Conservation (phyloP, 2,329 filamentous ascomycete genomes). For the Botryotinia globosa region DNA sequence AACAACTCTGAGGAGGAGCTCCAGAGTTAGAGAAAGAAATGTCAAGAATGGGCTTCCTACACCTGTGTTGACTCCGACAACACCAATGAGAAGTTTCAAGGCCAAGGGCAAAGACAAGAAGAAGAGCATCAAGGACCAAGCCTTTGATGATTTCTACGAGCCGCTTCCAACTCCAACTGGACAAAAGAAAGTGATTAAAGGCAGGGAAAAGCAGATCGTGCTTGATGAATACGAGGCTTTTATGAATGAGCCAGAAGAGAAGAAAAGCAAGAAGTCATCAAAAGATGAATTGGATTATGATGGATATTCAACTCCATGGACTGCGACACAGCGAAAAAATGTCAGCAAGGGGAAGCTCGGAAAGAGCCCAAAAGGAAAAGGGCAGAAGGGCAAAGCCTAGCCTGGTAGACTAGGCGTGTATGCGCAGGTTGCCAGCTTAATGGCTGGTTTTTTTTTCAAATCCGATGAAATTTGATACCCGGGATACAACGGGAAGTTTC, state of each 20-base stretch:
- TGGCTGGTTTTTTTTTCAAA: not conserved
- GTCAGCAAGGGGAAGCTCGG: not conserved
- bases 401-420: not conserved
- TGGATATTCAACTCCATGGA: not conserved
- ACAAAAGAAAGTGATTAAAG: not conserved
- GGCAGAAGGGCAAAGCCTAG: accelerated
- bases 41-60: accelerated
- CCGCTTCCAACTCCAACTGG: accelerated
- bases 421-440: not conserved
- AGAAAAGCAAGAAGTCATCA: accelerated
- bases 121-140: accelerated
- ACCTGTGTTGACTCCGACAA: not conserved
- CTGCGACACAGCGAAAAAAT: not conserved
- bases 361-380: accelerated
- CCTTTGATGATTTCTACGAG: not conserved
- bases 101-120: not conserved
- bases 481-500: not conserved
- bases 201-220: not conserved
- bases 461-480: too few species aligned
- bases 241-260: not conserved
- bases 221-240: not conserved
- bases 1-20: not conserved
- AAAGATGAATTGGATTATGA: not conserved
- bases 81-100: not conserved
- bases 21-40: accelerated